Evolutionary conservation across 2,329 filamentous ascomycete genomes (phyloP).

Genomic region (Thelonectria rubi): DNA sequence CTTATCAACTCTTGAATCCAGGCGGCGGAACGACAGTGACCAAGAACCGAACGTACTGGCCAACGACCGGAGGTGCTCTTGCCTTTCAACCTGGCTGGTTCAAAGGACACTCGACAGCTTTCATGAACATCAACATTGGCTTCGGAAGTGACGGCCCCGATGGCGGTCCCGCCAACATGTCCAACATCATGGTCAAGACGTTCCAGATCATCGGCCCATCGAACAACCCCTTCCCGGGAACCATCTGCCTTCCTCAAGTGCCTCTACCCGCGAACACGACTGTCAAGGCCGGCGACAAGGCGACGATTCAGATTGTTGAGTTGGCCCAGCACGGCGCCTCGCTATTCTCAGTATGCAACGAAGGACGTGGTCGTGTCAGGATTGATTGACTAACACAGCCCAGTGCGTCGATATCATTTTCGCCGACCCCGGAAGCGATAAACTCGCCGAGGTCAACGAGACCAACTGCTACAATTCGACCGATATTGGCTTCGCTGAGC

Average conservation of each 20-base stretch:
- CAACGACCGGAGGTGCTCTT: slow-evolving; percentile 84
- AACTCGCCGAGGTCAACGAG: slow-evolving; percentile 75
- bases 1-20: slow-evolving; percentile 49
- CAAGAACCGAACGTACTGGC: slow-evolving; percentile 91
- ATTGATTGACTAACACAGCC: slow-evolving; percentile 18
- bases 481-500: slow-evolving; percentile 76
- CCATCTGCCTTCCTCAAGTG: slow-evolving; percentile 89
- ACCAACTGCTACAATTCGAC: slow-evolving; percentile 91
- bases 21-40: slow-evolving; percentile 84
- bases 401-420: slow-evolving; percentile 97
- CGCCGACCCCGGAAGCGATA: slow-evolving; percentile 75
- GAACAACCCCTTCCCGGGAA: slow-evolving; percentile 86
- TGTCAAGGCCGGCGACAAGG: slow-evolving; percentile 83
- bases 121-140: slow-evolving; percentile 92
- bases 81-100: slow-evolving; percentile 97
- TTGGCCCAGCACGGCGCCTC: slow-evolving; percentile 83
- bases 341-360: slow-evolving; percentile 74
- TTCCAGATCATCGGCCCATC: slow-evolving; percentile 86
- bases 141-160: slow-evolving; percentile 74
- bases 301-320: slow-evolving; percentile 90
- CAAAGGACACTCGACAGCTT: slow-evolving; percentile 81
- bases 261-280: slow-evolving; percentile 77
- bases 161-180: slow-evolving; percentile 83
- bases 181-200: slow-evolving; percentile 78
- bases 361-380: too few relatives aligned